These are phyloP conservation scores for Candida anutae DNA, from an alignment of 1,139 yeast species.

Conservation along the genomic window DNA sequence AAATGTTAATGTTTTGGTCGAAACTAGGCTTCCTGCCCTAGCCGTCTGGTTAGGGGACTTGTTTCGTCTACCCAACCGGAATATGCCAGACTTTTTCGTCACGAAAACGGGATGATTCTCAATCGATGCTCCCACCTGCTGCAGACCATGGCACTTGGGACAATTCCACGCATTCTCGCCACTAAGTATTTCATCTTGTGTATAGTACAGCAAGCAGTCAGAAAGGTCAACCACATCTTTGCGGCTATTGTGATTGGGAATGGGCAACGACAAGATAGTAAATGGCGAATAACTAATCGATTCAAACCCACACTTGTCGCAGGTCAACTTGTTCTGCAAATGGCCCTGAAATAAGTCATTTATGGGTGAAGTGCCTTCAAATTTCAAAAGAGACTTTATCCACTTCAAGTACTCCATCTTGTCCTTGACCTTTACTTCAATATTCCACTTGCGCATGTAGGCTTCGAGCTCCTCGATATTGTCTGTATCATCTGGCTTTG, in stretches of 20 bases:
- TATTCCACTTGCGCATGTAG: conserved; percentile 26
- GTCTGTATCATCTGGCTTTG: conserved; percentile 6
- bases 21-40: conserved; percentile 8
- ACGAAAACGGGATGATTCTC: conserved; percentile 35
- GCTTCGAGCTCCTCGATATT: conserved; percentile 13
- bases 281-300: conserved; percentile 54
- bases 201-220: conserved; percentile 60
- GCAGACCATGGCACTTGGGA: conserved; percentile 46
- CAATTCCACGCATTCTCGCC: conserved; percentile 80
- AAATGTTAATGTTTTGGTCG: conserved; percentile 52
- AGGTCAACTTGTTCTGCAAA: conserved; percentile 53
- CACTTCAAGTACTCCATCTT: conserved; percentile 51
- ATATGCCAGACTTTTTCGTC: conserved; percentile 24
- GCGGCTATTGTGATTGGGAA: conserved; percentile 36
- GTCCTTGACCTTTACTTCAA: conserved; percentile 22
- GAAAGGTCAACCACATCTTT: conserved; percentile 35
- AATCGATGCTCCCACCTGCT: conserved; percentile 10
- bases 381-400: conserved; percentile 43
- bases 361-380: conserved; percentile 60
- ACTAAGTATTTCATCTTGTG: conserved; percentile 57
- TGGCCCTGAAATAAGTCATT: conserved; percentile 62
- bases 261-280: conserved; percentile 60
- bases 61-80: conserved; percentile 26
- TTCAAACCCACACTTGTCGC: conserved; percentile 56
- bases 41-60: conserved; percentile 22